Evolutionary conservation across 164 flowering plant species (phyloP), one percentile per base, ranked within the genome.

Genomic region (Nelumbo lutea): DNA sequence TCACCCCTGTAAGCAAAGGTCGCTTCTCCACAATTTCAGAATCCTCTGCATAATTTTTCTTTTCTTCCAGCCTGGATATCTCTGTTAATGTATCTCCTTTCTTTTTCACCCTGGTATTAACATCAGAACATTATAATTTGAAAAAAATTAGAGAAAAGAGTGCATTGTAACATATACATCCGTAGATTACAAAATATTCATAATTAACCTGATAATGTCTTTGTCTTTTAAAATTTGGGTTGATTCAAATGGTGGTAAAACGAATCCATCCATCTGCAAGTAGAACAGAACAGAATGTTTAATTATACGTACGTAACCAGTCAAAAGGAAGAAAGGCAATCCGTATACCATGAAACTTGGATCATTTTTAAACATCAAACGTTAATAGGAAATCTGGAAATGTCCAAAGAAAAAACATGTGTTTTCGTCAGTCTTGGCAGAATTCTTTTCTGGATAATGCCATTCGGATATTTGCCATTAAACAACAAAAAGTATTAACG

Each of bases 181-280:
- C 51, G 45, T 11, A 39, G 46, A 66, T 42, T 11, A 52, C 9
- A 40, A 53, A 53, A 9, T 56, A 69, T 42, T 10, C 46, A 3
- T 67, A 71, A 78, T 88, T 62, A 3, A 93, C 99, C 97, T 67
- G 73, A 96, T 70, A 10, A 93, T 68, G 64, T 96, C 97, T 50
- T 82, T 86, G 70, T 93, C 97, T 76, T 82, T 86, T 27, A 96
- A 74, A 68, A 93, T 79, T 40, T 59, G 62, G 15, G 84, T 85
- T 1, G 99, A 90, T 71, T 89, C 99, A 70, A 90, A 93, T 2
- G 84, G 74, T 1, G 98, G 98, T 46, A 96, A 66, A 41, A 80
- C 90, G 82, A 84, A 93, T n/a, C 90, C 98, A 75, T 93, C 96
- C 90, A 92, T 84, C 99, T 96, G 85, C 82, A 77, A 65, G 10